Base-by-base conservation (phyloP, 805 yeast species). In the Candida ulmi region DNA sequence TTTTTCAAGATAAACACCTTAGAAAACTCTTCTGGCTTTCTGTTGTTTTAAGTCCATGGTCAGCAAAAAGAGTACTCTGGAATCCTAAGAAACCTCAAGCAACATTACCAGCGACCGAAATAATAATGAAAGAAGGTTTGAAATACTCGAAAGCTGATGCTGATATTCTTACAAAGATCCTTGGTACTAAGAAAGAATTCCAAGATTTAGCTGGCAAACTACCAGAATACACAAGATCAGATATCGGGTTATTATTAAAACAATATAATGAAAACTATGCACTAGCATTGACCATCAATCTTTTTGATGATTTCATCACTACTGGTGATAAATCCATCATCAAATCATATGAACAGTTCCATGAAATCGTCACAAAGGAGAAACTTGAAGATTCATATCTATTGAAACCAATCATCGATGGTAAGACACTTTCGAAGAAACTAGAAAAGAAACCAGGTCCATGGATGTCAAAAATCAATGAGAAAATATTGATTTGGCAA, bases 401-500 rank as follows among this genome's bases (percentile, higher is more conserved):
- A 0, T 43, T 83, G 41, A 83, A 77, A 52, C 85, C 91, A 2
- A 47, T 86, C 7, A 60, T 90, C 11, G 88, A 86, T 58, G 95
- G 99, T 13, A 87, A 84, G 49, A 73, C 75, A 33, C 59, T 91
- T 33, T 63, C 73, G 37, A 61, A 65, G 32, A 59, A 66, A 17
- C 59, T 84, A 23, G 62, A 69, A 17, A 65, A 67, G 40, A 83
- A 82, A 53, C 86, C 91, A 0, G 99, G 99, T 0, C 88, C 90
- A 6, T 88, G 97, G 96, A 69, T 91, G 72, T 68, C 76, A 8
- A 61, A 60, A 8, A 61, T 80, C 8, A 71, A 77, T 42, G 76
- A 76, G 7, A 60, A 70, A 33, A 69, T 85, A 6, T 58, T 87
- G 25, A 60, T 69, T 16, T 85, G 90, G 88, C 96, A 90, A 62